A percentile compares a stretch with the other conserved stretches of the same genome.
Conservation (phyloP, 768 basidiomycete genomes). For the Hemileccinum rubropunctum region DNA sequence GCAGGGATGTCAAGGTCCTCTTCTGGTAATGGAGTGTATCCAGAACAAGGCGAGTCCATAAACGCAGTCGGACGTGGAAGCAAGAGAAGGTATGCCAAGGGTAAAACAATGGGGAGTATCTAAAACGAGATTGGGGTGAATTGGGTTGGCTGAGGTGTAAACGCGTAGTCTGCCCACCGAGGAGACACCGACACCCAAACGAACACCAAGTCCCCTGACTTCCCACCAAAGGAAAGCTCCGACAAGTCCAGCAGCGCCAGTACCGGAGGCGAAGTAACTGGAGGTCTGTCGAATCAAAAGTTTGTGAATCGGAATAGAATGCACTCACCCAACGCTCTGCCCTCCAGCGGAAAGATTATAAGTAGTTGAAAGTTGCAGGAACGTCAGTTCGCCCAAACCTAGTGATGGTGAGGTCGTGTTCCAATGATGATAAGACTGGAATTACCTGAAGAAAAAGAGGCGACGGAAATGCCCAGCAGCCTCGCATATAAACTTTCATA, state of each 20-base stretch:
- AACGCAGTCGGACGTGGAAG: conserved; percentile 64
- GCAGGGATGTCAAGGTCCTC: conserved; percentile 24
- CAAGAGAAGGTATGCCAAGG: conserved; percentile 71
- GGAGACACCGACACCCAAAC: conserved; percentile 77
- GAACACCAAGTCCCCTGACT: conserved; percentile 80
- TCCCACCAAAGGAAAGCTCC: conserved; percentile 97
- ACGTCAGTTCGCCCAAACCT: conserved; percentile 94
- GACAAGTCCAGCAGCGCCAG: conserved; percentile 89
- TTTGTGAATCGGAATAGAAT: neutral
- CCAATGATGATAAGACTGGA: neutral
- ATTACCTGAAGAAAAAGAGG: conserved; percentile 83
- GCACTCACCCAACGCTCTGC: conserved; percentile 72
- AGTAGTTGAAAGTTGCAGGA: conserved; percentile 87
- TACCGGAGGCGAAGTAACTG: conserved; percentile 91
- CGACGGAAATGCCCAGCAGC: conserved; percentile 75
- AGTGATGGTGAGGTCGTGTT: conserved; percentile 6
- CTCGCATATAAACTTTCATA: conserved; percentile 66
- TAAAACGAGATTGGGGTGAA: conserved; percentile 27
- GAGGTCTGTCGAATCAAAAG: neutral
- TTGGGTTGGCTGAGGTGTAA: neutral
- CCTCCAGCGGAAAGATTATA: conserved; percentile 73
- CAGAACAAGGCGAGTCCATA: conserved; percentile 36
- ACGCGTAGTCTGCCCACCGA: conserved; percentile 48
- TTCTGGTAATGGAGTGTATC: conserved; percentile 39
- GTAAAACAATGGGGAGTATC: conserved; percentile 82